Percentiles rank a stretch among this genome's conserved stretches.
Evolutionary conservation across 2,329 filamentous ascomycete genomes (phyloP).

Genomic region (Periconia digitata): DNA sequence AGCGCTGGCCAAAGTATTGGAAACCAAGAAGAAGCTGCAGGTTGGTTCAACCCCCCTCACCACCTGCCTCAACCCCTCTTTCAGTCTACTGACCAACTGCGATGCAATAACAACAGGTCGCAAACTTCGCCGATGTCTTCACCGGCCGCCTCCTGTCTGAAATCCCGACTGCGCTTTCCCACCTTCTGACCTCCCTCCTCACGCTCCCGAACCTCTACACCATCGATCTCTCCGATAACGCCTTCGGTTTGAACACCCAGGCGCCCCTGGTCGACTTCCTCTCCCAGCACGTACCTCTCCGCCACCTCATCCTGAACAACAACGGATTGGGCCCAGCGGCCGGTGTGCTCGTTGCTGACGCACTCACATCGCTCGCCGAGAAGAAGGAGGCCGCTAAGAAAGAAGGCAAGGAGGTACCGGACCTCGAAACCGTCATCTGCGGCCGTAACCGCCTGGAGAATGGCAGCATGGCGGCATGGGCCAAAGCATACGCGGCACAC

Average conservation of each 20-base stretch:
- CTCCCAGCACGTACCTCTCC: constrained; percentile 81
- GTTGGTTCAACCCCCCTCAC: constrained; percentile 45
- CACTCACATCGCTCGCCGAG: constrained; percentile 76
- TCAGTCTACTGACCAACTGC: too few relatives aligned
- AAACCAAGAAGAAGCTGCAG: constrained; percentile 80
- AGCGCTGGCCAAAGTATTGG: constrained; percentile 78
- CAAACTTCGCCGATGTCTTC: constrained; percentile 96
- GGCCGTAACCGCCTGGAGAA: constrained; percentile 95
- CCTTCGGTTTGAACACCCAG: constrained; percentile 93
- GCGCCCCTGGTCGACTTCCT: constrained; percentile 92
- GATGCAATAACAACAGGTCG: constrained; percentile 59
- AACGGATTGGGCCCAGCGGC: constrained; percentile 94
- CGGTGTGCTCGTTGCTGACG: constrained; percentile 84
- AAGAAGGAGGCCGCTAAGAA: constrained; percentile 81
- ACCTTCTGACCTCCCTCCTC: constrained; percentile 81
- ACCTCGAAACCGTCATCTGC: constrained; percentile 95
- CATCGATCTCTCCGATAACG: constrained; percentile 96
- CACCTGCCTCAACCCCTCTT: not conserved
- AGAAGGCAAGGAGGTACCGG: constrained; percentile 69
- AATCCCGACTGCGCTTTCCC: constrained; percentile 86
- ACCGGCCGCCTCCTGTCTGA: constrained; percentile 90
- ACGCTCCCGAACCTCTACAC: constrained; percentile 85
- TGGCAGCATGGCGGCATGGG: constrained; percentile 95
- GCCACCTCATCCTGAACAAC: constrained; percentile 96
- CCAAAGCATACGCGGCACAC: constrained; percentile 81